Base-by-base conservation (phyloP, 345 rosid species). In the Hibiscus trionum region DNA sequence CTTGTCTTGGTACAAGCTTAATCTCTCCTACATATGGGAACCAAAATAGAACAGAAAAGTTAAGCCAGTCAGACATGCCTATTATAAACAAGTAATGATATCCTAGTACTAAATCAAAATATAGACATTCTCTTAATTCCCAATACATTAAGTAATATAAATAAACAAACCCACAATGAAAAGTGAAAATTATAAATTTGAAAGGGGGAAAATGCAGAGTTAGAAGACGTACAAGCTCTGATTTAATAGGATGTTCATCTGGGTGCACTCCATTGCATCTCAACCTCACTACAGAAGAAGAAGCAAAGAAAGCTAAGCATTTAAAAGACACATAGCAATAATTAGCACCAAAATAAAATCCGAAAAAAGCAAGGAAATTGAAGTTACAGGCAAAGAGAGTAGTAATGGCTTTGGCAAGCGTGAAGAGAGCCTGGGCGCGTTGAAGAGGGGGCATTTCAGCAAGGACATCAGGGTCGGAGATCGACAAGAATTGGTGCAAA, bases 241-340 rank as follows among this genome's bases (percentile, higher is more conserved):
- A 84, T 82, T 93, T 91, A 1, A 90, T 83, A 47, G 87, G 94
- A 85, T 93, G 99, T 52, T 91, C 93, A 42, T 87, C 90, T 50
- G 90, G 98, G 75, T 89, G 77, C 66, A 85, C 80, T 4, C 99
- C 99, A 52, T 56, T 79, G 72, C 97, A 88, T 78, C 94, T 93
- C 81, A 96, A 72, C 81, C 85, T 87, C 91, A 96, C 99, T 93
- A 82, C 6, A 79, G 76, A 46, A 75, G 52, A 57, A 15, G 52
- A 39, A 60, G 59, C 26, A 42, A 31, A 7, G 8, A 59, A 74
- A 67, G 63, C 46, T 59, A 63, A 56, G 39, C 37, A 66, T 58
- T 39, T 37, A 71, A 71, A 29, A 4, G 59, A 73, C 11, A 61
- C 55, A 8, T 7, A 19, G 62, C 52, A 46, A 49, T 9, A 29